phyloP scores from a whole-genome alignment of 495 filamentous ascomycete genomes.

The Astrocystis sublimbata region DNA sequence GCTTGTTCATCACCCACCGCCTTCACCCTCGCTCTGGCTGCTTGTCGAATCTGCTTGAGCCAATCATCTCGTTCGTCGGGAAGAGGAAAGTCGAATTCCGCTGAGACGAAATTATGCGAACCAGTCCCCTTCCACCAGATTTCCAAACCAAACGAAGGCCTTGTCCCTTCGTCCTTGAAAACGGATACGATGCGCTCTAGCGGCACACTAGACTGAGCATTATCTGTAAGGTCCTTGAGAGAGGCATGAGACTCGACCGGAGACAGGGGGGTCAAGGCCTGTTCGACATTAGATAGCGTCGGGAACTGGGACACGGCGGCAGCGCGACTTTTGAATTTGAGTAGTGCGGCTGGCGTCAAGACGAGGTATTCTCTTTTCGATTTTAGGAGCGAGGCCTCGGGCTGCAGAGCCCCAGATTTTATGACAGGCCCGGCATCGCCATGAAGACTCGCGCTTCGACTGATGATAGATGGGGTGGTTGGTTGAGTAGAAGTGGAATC shows the following conservation, averaged over 20 bases:
- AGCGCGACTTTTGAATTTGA: slow-evolving; percentile 77
- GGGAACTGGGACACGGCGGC: slow-evolving; percentile 52
- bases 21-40: slow-evolving; percentile 53
- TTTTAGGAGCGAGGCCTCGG: slow-evolving; percentile 75
- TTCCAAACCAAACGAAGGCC: slow-evolving; percentile 78
- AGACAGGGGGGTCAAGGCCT: slow-evolving; percentile 13
- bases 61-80: slow-evolving; percentile 74
- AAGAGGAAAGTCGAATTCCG: slow-evolving; percentile 69
- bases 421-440: slow-evolving; percentile 22
- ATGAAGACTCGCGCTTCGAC: slow-evolving; percentile 24
- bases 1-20: slow-evolving; percentile 52
- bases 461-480: slow-evolving; percentile 31
- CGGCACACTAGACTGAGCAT: slow-evolving; percentile 50
- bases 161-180: slow-evolving; percentile 75
- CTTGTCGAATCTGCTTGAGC: slow-evolving; percentile 67
- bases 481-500: slow-evolving; percentile 30
- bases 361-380: slow-evolving; percentile 89
- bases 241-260: slow-evolving; percentile 27
- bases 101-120: slow-evolving; percentile 51
- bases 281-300: slow-evolving; percentile 20
- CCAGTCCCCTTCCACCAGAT: slow-evolving; percentile 74
- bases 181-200: slow-evolving; percentile 74
- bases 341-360: slow-evolving; percentile 79
- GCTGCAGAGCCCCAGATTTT: slow-evolving; percentile 69
- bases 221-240: slow-evolving; percentile 18